Base-by-base conservation (phyloP, 2,329 filamentous ascomycete genomes). In the Apiospora hydei region DNA sequence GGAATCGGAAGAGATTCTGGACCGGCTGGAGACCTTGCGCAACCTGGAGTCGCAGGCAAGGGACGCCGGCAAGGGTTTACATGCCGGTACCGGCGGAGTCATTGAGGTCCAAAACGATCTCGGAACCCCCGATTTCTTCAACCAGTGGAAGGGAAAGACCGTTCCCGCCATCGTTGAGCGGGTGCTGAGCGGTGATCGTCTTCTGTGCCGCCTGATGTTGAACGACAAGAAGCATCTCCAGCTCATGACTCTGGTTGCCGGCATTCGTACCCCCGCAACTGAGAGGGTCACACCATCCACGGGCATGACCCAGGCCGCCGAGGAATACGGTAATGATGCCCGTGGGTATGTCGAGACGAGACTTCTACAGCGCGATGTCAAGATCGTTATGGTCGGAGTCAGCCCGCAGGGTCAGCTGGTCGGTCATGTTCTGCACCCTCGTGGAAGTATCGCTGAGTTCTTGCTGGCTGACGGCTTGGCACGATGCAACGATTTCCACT, bases 401-500 rank as follows among this genome's bases (percentile, higher is more conserved):
- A 98, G 94, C 74, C 94, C 94, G 0, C 96, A 98, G 82, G 94
- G 94, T 72, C 94, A 98, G 80, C 88, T 99, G n/a, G 91, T 99
- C 71, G 96, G 93, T 71, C 91, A 91, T 69, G 88, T 99, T 61
- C 88, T 95, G 75, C 96, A 99, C 84, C 95, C 95, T 41, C 90
- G 92, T 73, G 96, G 96, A 74, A 98, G 95, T 83, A 97, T 99
- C 81, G 94, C 95, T 74, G 94, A 94, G 76, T 97, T 97, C 82
- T 83, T 99, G 61, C 90, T 99, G 64, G 91, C 96, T 78, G 94
- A 95, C 70, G 96, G 96, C 77, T 87, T 98, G 71, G 96, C 96
- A 53, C 90, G 94, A 78, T 98, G 96, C 85, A 95, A 95, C 75
- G 96, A 99, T 83, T 95, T 96, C 83, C 96, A 99, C 85, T 97